A percentile compares a stretch with the other conserved stretches of the same genome.
phyloP scores from a whole-genome alignment of 768 basidiomycete genomes.

The Phlebiopsis gigantea region DNA sequence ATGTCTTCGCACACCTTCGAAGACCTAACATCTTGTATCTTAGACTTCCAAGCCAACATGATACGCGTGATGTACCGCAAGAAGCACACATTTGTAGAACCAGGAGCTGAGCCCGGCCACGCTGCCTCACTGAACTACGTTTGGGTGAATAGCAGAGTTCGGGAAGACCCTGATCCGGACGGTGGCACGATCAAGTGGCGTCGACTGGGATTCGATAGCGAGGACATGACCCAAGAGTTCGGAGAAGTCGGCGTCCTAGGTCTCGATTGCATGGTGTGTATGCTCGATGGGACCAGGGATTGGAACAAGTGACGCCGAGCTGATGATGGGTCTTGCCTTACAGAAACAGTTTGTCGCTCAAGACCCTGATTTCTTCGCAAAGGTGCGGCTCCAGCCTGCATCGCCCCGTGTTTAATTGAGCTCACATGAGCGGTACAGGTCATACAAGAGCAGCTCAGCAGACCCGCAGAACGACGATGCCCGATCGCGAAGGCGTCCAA shows the following conservation, averaged over 20 bases:
- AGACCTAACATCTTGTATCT: conserved; percentile 76
- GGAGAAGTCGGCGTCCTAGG: conserved; percentile 75
- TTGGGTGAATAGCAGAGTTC: conserved; percentile 59
- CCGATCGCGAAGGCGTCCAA: conserved; percentile 81
- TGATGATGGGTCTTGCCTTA: not conserved
- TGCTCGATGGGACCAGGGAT: not conserved
- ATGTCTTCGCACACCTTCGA: conserved; percentile 81
- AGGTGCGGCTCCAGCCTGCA: conserved; percentile 34
- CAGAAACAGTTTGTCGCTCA: conserved; percentile 65
- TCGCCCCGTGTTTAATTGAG: not conserved
- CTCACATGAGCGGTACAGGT: conserved; percentile 37
- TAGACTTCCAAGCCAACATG: conserved; percentile 87
- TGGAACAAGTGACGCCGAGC: not conserved
- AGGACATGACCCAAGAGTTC: conserved; percentile 74
- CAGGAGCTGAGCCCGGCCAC: conserved; percentile 56
- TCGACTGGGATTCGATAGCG: conserved; percentile 70
- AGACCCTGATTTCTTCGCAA: conserved; percentile 70
- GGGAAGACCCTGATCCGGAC: conserved; percentile 39
- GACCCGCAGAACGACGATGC: conserved; percentile 70
- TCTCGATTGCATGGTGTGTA: conserved; percentile 69
- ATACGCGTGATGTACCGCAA: conserved; percentile 74
- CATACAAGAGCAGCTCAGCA: conserved; percentile 73
- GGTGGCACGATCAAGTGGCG: conserved; percentile 63
- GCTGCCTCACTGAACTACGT: conserved; percentile 54
- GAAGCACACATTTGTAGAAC: conserved; percentile 75